Evolutionary conservation across 371 early-diverging fungal genomes (phyloP), one percentile per base, ranked within the genome.

Genomic region (Mucor racemosus): DNA sequence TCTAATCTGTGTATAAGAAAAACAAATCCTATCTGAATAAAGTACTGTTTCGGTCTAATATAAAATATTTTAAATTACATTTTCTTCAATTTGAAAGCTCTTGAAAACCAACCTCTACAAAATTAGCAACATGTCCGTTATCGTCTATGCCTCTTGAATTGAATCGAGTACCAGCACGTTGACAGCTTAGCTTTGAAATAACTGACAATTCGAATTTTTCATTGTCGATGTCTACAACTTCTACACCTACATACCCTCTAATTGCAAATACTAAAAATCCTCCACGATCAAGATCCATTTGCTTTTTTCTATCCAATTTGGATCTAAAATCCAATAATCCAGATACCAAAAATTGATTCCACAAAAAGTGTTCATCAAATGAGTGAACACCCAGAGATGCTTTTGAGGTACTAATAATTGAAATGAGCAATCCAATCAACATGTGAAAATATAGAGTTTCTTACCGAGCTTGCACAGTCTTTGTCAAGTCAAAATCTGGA

Each of bases 141-240:
- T 97, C 97, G 73, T 99, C 95, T 31, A 98, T 89, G 8, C 99
- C 99, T 61, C 99, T 88, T 0, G 97, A 90, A 73, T 94, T 92
- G 75, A 93, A 99, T 58, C 99, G 89, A 38, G 98, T 96, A 3
- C 96, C 96, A n/a, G 97, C 95, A 58, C 98, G 89, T 75, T 93
- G 90, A 73, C 95, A 95, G 70, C 96, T 94, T 64, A 98, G 82
- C 64, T 99, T 87, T 21, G 98, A 97, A 41, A 99, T 89, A 31
- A 99, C 78, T 3, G 91, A 88, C 35, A 96, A 64, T 21, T 86
- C 86, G 10, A 75, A 77, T 38, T 66, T 75, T 38, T 84, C 84
- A 11, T 79, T 67, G 17, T 78, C 82, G 21, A 79, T 72, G 21
- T 61, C 62, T 36, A 84, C 67, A 5, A 83, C 62, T 46, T 81